Evolutionary conservation across 2,329 filamentous ascomycete species (phyloP), one percentile per base, ranked within the genome.

Genomic region (Fusarium sp.): DNA sequence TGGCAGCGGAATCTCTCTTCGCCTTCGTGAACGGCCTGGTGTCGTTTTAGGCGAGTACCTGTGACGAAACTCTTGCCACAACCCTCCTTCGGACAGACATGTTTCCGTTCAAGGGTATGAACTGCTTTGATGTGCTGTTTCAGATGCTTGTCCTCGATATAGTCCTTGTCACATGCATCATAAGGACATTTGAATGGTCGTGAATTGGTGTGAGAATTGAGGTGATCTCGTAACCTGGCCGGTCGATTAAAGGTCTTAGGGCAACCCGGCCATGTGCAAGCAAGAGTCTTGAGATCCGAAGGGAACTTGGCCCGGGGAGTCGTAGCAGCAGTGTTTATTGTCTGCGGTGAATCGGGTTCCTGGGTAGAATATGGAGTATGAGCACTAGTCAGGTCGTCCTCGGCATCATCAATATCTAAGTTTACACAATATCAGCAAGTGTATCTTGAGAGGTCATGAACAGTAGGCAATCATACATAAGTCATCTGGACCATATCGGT

Each of bases 181-280:
- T 91, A 86, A 4, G 85, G 82, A 76, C 95, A 98, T 38, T 85
- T 84, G 78, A 92, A 97, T 0, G 93, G 90, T 2, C 94, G 89
- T 72, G 95, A 92, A 71, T 95, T 93, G 54, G 89, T 95, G 78
- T 98, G 95, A 2, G 92, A 94, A 68, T 93, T 88, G 24, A 95
- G 81, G 75, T 98, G 95, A 61, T 93, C 90, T 63, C 91, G 85
- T 6, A 98, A 85, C 28, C 93, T 89, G 33, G 92, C 92, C 2
- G 93, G 94, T 5, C 95, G 90, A 78, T 97, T 97, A 84, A 96
- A 98, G 9, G 91, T 89, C 81, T 97, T 97, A 60, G 83, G 81
- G 77, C 95, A 98, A 68, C 85, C 88, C 13, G 90, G 86, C 77
- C 89, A 91, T 2, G 91, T 89, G 80, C 95, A 98, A 56, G 84